A percentile compares a stretch with the other conserved stretches of the same genome.
These are phyloP conservation scores for Tetrahymena elliotti DNA, from an alignment of 73 alveolate genomes.

Conservation along the genomic window DNA sequence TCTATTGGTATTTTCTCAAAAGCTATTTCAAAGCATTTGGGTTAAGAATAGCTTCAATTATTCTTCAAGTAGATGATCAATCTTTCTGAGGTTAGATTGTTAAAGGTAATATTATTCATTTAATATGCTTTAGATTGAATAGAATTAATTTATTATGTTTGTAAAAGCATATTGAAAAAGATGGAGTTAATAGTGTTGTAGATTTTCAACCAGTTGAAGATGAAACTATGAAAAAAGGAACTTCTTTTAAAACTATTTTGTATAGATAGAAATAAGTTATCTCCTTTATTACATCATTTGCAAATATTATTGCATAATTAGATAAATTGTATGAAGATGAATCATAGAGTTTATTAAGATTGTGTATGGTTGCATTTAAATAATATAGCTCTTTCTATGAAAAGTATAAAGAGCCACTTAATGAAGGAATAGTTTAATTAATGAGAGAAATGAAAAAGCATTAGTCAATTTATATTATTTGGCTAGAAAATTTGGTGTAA, in stretches of 20 bases:
- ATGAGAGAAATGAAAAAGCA: slow-evolving; percentile 15
- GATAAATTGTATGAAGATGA: slow-evolving; percentile 9
- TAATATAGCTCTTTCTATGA: slow-evolving; percentile 13
- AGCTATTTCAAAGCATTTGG: slow-evolving; percentile 11
- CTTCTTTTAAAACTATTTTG: slow-evolving; percentile 12
- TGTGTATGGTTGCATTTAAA: slow-evolving; percentile 24
- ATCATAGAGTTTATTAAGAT: slow-evolving; percentile 7
- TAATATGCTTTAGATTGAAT: neutral
- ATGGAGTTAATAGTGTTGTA: neutral
- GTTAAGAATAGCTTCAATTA: slow-evolving; percentile 3
- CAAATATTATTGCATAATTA: neutral
- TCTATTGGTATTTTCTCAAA: slow-evolving; percentile 32
- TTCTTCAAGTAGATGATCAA: slow-evolving; percentile 25
- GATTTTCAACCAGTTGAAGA: slow-evolving; percentile 12
- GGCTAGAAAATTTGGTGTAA: slow-evolving; percentile 1
- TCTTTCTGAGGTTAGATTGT: slow-evolving; percentile 8
- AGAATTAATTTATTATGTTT: neutral
- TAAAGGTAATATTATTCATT: neutral
- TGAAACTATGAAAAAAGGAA: slow-evolving; percentile 26
- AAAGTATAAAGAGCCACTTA: slow-evolving; percentile 11
- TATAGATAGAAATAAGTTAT: slow-evolving; percentile 31
- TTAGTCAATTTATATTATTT: neutral
- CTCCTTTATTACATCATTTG: slow-evolving; percentile 28
- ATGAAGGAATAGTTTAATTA: slow-evolving; percentile 23
- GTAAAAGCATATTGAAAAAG: neutral